Evolutionary conservation across 352 stramenopile genomes (phyloP).

Genomic region (Thraustotheca clavata): DNA sequence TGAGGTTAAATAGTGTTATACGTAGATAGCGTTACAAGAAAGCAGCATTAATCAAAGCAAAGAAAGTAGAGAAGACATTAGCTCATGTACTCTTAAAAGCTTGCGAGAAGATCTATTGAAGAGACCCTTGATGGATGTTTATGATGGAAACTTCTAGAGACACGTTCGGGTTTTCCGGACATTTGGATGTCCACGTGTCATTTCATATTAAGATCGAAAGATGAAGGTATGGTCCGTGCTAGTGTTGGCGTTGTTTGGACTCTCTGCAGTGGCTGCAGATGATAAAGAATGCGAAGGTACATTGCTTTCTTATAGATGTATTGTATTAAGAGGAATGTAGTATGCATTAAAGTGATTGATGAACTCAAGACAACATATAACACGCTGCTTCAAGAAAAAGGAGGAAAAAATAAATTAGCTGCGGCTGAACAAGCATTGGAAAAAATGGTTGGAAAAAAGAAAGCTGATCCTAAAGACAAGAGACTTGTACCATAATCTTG

Average conservation of each 20-base stretch:
- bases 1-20: no score
- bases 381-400: slow-evolving; percentile 55
- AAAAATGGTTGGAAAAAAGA: slow-evolving; percentile 76
- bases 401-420: slow-evolving; percentile 70
- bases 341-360: slow-evolving; percentile 89
- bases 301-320: no score
- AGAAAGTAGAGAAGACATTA: no score
- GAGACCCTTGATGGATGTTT: no score
- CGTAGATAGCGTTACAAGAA: no score
- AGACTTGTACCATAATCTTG: slow-evolving; percentile 63
- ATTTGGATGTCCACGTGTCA: slow-evolving; percentile 18
- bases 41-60: no score
- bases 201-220: background rate
- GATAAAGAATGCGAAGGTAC: slow-evolving; percentile 88
- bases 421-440: slow-evolving; percentile 74
- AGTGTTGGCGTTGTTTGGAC: slow-evolving; percentile 46
- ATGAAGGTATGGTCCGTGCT: slow-evolving; percentile 18
- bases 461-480: slow-evolving; percentile 82
- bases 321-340: slow-evolving; percentile 14
- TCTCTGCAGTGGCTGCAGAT: slow-evolving; percentile 41
- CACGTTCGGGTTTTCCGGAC: slow-evolving; percentile 5
- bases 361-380: slow-evolving; percentile 68
- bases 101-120: no score
- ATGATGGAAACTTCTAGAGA: no score
- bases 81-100: no score